Conservation (phyloP, 2,329 filamentous ascomycete species). For the Herpotrichia juniperi region DNA sequence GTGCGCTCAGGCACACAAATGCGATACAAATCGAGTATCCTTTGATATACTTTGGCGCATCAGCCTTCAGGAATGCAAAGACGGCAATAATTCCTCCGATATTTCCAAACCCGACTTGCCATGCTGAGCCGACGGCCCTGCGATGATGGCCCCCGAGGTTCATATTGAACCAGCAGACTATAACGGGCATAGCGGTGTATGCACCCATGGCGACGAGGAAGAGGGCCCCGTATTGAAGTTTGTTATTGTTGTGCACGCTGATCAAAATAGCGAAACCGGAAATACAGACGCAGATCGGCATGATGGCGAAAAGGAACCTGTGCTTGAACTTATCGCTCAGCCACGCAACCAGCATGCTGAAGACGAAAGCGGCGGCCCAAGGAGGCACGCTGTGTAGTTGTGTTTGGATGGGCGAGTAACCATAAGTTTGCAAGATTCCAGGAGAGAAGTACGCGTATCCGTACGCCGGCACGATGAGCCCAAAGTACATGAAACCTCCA, state of each 20-base stretch:
- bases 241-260: slow-evolving; percentile 68
- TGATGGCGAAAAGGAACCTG: slow-evolving; percentile 74
- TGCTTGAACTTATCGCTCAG: slow-evolving; percentile 75
- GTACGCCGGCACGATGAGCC: slow-evolving; percentile 49
- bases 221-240: slow-evolving; percentile 76
- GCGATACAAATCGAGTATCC: slow-evolving; percentile 80
- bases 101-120: slow-evolving; percentile 58
- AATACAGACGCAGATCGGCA: slow-evolving; percentile 72
- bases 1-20: slow-evolving; percentile 72
- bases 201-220: slow-evolving; percentile 81
- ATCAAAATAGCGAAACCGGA: slow-evolving; percentile 78
- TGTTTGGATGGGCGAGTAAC: slow-evolving; percentile 60
- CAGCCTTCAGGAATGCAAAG: slow-evolving; percentile 58
- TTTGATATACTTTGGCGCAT: slow-evolving; percentile 70
- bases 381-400: slow-evolving; percentile 63
- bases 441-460: slow-evolving; percentile 56
- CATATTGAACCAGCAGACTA: slow-evolving; percentile 65
- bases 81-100: slow-evolving; percentile 60
- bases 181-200: slow-evolving; percentile 89
- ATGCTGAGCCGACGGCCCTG: slow-evolving; percentile 55
- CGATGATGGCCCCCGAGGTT: slow-evolving; percentile 60
- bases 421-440: slow-evolving; percentile 55
- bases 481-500: slow-evolving; percentile 60
- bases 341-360: slow-evolving; percentile 76
- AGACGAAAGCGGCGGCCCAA: slow-evolving; percentile 76